Percentiles rank a stretch among this genome's conserved stretches.
phyloP scores from a whole-genome alignment of 139 green algal genomes.

The Coelastrella sp. region DNA sequence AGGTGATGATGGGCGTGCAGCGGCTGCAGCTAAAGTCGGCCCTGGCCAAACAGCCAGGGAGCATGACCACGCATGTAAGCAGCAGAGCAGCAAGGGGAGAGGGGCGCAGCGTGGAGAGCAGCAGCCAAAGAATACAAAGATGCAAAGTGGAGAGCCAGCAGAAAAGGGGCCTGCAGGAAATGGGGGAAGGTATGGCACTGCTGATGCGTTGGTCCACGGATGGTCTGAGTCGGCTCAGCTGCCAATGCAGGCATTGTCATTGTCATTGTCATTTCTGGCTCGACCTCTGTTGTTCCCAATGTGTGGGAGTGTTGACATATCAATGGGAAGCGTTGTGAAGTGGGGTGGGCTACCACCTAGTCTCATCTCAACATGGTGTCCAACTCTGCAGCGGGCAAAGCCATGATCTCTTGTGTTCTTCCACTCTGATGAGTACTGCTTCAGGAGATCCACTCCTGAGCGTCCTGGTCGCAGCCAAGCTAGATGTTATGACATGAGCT shows the following conservation, averaged over 20 bases:
- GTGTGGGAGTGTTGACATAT: too few relatives aligned
- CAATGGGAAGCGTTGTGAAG: too few relatives aligned
- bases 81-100: constrained; percentile 8
- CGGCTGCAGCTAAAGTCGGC: background rate
- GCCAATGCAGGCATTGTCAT: background rate
- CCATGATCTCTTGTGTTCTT: too few relatives aligned
- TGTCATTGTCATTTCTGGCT: too few relatives aligned
- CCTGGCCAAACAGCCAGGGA: background rate
- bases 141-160: background rate
- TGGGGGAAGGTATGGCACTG: background rate
- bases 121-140: background rate
- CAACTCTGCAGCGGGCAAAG: too few relatives aligned
- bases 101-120: background rate
- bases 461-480: background rate
- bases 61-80: too few relatives aligned
- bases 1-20: background rate
- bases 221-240: background rate
- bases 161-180: constrained; percentile 4
- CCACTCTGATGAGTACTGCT: too few relatives aligned
- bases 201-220: too few relatives aligned
- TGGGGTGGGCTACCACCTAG: too few relatives aligned
- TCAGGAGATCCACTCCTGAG: background rate
- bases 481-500: constrained; percentile 14
- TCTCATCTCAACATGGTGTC: too few relatives aligned
- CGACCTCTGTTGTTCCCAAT: too few relatives aligned